Conservation (phyloP, 2,329 filamentous ascomycete genomes). For the Penicillium psychrosexuale region DNA sequence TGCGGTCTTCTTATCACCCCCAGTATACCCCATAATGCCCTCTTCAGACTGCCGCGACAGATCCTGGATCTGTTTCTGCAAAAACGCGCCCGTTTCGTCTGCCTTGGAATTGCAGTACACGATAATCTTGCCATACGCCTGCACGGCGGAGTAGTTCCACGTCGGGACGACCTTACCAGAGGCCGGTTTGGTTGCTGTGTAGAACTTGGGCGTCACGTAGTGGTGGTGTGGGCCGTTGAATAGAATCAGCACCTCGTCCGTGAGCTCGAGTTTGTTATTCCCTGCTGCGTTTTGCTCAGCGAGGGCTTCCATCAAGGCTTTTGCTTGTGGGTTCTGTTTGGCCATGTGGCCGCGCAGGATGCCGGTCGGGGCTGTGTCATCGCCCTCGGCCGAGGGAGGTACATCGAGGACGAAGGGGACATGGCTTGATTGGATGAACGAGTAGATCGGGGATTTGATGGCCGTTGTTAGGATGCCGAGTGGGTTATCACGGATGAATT, state of each 20-base stretch:
- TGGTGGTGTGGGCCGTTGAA: conserved; percentile 60
- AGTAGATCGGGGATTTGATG: conserved; percentile 49
- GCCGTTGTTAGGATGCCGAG: conserved; percentile 63
- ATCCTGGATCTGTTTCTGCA: conserved; percentile 53
- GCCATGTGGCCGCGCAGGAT: conserved; percentile 54
- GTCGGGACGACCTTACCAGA: conserved; percentile 66
- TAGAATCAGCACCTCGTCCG: conserved; percentile 59
- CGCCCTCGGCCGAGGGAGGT: conserved; percentile 31
- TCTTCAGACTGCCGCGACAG: conserved; percentile 53
- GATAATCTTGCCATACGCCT: conserved; percentile 59
- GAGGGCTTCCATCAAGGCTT: conserved; percentile 29
- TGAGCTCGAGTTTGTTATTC: conserved; percentile 36
- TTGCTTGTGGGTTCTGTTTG: conserved; percentile 8
- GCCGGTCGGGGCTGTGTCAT: conserved; percentile 34
- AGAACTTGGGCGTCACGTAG: conserved; percentile 66
- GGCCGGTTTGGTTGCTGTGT: conserved; percentile 60
- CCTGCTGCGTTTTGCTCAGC: conserved; percentile 61
- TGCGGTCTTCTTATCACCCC: conserved; percentile 48
- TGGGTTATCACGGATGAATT: conserved; percentile 58
- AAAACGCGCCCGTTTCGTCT: conserved; percentile 46
- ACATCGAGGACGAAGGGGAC: conserved; percentile 60
- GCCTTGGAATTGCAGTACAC: conserved; percentile 53
- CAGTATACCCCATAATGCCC: conserved; percentile 56
- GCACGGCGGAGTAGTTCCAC: conserved; percentile 65
- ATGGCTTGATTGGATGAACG: conserved; percentile 57